phyloP scores from a whole-genome alignment of 495 filamentous ascomycete species.

The Delitschia confertaspora region DNA sequence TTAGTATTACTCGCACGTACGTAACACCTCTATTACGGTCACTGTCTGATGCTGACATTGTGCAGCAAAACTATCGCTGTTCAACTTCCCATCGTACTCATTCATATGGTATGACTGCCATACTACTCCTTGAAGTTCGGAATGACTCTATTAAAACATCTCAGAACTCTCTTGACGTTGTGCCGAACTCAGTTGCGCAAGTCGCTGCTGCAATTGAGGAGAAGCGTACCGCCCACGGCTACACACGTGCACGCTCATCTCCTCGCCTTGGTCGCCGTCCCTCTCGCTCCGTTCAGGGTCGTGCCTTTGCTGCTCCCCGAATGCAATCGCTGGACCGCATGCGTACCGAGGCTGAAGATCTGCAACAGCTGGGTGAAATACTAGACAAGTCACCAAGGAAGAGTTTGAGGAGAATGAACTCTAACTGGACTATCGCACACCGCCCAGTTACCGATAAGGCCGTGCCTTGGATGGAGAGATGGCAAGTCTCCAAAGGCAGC shows the following conservation, averaged over 20 bases:
- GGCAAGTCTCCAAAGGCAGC: slow-evolving; percentile 14
- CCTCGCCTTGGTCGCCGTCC: slow-evolving; percentile 20
- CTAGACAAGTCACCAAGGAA: slow-evolving; percentile 33
- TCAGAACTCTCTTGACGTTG: slow-evolving; percentile 51
- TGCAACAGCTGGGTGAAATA: slow-evolving; percentile 28
- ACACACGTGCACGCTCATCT: slow-evolving; percentile 6
- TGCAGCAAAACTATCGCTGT: slow-evolving; percentile 41
- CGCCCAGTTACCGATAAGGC: slow-evolving; percentile 30
- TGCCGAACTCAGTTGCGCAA: slow-evolving; percentile 49
- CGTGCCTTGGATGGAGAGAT: slow-evolving; percentile 23
- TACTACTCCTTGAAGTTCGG: slow-evolving; percentile 4
- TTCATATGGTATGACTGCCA: slow-evolving; percentile 41
- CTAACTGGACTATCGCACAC: slow-evolving; percentile 29
- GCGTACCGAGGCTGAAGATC: slow-evolving; percentile 28
- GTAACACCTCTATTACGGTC: slow-evolving; percentile 15
- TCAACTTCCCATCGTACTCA: slow-evolving; percentile 47
- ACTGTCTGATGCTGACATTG: slow-evolving; percentile 5
- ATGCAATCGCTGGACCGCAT: slow-evolving; percentile 34
- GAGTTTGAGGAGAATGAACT: slow-evolving; percentile 12
- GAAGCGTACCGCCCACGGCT: slow-evolving; percentile 30
- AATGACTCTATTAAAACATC: slow-evolving; percentile 12
- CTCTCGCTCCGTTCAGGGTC: slow-evolving; percentile 34
- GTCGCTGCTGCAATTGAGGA: slow-evolving; percentile 49
- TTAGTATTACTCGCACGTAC: slow-evolving; percentile 38
- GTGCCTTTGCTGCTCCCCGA: slow-evolving; percentile 36